Percentiles rank a stretch among this genome's conserved stretches.
Evolutionary conservation across 2,329 filamentous ascomycete genomes (phyloP).

Genomic region (Emergomyces orientalis): DNA sequence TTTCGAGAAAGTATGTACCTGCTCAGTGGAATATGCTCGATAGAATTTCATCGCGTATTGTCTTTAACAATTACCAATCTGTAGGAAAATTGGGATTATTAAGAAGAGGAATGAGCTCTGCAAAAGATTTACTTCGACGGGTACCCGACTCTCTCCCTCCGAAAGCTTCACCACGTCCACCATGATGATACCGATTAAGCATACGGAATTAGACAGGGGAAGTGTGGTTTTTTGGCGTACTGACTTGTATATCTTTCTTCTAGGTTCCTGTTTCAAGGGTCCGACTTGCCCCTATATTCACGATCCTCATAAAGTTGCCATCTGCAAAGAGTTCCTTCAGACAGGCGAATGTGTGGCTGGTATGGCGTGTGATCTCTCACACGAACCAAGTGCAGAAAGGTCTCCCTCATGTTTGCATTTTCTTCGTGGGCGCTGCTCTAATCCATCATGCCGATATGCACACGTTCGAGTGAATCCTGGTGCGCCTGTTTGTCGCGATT

Average conservation of each 20-base stretch:
- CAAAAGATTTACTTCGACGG: constrained; percentile 52
- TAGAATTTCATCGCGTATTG: neutral
- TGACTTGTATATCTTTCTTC: constrained; percentile 21
- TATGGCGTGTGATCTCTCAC: constrained; percentile 78
- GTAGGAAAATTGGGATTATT: constrained; percentile 39
- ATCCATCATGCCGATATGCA: constrained; percentile 74
- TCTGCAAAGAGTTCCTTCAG: constrained; percentile 79
- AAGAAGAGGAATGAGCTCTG: constrained; percentile 66
- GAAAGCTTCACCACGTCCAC: constrained; percentile 13
- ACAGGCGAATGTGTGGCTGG: constrained; percentile 69
- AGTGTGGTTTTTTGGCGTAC: constrained; percentile 13
- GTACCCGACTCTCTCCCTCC: constrained; percentile 37
- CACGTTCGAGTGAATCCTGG: constrained; percentile 69
- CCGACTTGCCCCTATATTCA: constrained; percentile 71
- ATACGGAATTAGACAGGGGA: constrained; percentile 8
- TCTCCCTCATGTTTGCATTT: constrained; percentile 85
- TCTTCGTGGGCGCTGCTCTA: constrained; percentile 80
- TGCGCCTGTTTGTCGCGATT: constrained; percentile 72
- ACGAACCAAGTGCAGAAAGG: constrained; percentile 73
- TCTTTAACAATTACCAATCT: constrained; percentile 13
- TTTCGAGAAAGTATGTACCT: constrained; percentile 60
- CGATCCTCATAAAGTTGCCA: constrained; percentile 75
- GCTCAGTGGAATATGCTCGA: neutral
- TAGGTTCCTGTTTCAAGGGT: constrained; percentile 80
- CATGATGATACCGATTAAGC: constrained; percentile 6